phyloP scores from a whole-genome alignment of 106 monocot species.

The Dioscorea zingiberensis region DNA sequence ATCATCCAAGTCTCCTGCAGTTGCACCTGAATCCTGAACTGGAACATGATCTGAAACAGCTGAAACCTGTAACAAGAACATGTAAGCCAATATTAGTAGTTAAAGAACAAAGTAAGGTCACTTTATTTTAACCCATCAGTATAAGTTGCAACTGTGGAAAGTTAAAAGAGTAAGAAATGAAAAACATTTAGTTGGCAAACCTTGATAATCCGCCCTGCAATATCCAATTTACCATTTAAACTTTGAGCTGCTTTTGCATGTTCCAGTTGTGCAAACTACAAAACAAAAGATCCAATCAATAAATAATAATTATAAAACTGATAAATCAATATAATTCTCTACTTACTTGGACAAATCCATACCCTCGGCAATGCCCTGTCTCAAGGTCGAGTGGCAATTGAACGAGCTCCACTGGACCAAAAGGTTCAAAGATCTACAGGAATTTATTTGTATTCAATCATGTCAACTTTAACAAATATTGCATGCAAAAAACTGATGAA shows the following conservation, averaged over 20 bases:
- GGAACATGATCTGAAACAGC: slow-evolving; percentile 36
- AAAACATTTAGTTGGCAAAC: slow-evolving; percentile 9
- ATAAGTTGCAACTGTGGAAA: no score
- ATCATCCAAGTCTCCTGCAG: slow-evolving; percentile 42
- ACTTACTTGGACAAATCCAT: slow-evolving; percentile 81
- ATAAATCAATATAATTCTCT: neutral
- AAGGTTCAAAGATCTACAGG: slow-evolving; percentile 75
- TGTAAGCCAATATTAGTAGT: neutral
- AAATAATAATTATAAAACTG: neutral
- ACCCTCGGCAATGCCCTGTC: slow-evolving; percentile 79
- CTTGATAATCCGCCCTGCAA: slow-evolving; percentile 70
- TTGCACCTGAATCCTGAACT: slow-evolving; percentile 27
- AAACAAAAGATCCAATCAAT: slow-evolving; percentile 2
- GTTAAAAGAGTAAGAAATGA: no score
- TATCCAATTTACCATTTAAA: slow-evolving; percentile 81
- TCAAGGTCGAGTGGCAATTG: slow-evolving; percentile 71
- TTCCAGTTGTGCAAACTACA: slow-evolving; percentile 66
- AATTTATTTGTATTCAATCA: neutral
- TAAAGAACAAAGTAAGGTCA: no score
- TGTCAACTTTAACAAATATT: no score
- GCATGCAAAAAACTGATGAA: no score
- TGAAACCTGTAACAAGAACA: slow-evolving; percentile 24
- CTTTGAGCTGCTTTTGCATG: slow-evolving; percentile 67
- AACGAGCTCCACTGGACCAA: slow-evolving; percentile 83
- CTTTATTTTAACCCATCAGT: no score